These are phyloP conservation scores for Scytalidium sp. DNA, from an alignment of 2,329 filamentous ascomycete genomes.

Conservation along the genomic window DNA sequence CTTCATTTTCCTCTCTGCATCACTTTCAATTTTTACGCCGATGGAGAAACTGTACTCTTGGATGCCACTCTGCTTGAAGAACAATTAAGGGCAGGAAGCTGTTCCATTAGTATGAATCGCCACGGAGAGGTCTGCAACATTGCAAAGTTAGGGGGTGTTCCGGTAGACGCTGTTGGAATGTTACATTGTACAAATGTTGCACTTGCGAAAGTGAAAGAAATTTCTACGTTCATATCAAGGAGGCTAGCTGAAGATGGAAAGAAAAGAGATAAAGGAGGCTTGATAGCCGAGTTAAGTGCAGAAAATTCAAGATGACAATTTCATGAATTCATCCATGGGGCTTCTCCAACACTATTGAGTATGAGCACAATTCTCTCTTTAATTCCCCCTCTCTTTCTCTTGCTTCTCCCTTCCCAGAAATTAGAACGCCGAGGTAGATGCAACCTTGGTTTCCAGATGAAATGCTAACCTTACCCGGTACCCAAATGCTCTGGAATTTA, in stretches of 20 bases:
- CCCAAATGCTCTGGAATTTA: neutral
- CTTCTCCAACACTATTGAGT: too few species aligned
- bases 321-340: neutral
- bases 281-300: constrained; percentile 75
- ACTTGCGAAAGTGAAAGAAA: constrained; percentile 74
- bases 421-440: neutral
- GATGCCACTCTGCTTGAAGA: constrained; percentile 75
- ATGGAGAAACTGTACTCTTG: constrained; percentile 51
- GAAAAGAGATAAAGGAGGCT: constrained; percentile 72
- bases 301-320: constrained; percentile 74
- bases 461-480: neutral
- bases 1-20: constrained; percentile 90
- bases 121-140: constrained; percentile 40
- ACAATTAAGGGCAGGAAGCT: constrained; percentile 68
- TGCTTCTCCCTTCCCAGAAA: neutral
- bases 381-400: too few species aligned
- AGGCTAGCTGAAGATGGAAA: constrained; percentile 76
- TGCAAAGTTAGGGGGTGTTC: constrained; percentile 81
- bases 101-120: constrained; percentile 63
- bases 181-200: constrained; percentile 75
- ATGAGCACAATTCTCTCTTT: too few species aligned
- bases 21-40: constrained; percentile 77
- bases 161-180: constrained; percentile 76
- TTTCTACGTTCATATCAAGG: constrained; percentile 70
- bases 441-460: neutral